phyloP scores from a whole-genome alignment of 192 early-diverging fungal genomes.

The Spizellomyces sp. region DNA sequence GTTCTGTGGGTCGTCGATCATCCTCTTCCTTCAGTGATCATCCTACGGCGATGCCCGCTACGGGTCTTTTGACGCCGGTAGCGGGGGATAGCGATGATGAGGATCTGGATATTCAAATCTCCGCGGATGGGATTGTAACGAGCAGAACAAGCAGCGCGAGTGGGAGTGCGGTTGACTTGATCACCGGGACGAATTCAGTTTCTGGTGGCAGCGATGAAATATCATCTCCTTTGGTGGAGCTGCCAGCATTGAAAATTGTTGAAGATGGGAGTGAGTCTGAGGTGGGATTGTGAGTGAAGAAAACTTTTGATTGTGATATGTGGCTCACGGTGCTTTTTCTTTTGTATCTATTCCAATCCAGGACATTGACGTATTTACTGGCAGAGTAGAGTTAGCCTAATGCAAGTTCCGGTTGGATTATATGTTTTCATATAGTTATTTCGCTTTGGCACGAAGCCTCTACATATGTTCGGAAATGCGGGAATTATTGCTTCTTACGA shows the following conservation, averaged over 20 bases:
- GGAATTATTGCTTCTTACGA: no score
- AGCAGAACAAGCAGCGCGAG: slow-evolving; percentile 3
- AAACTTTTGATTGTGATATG: no score
- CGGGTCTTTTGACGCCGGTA: not conserved
- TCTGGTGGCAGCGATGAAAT: no score
- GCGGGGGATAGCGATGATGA: slow-evolving; percentile 27
- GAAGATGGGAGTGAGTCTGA: slow-evolving; percentile 9
- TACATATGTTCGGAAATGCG: no score
- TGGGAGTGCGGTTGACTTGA: slow-evolving; percentile 9
- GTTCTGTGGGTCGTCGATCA: not conserved
- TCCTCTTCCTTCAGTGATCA: not conserved
- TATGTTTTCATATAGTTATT: no score
- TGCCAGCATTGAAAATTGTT: not conserved
- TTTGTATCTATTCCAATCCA: no score
- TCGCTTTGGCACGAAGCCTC: no score
- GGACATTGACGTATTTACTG: no score
- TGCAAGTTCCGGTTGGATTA: no score
- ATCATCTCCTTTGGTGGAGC: not conserved
- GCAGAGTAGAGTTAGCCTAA: no score
- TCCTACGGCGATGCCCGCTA: not conserved
- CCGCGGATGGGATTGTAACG: slow-evolving; percentile 20
- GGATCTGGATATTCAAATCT: slow-evolving; percentile 19
- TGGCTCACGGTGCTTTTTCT: no score
- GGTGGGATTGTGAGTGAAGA: not conserved
- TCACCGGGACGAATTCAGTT: not conserved